Evolutionary conservation across 495 filamentous ascomycete species (phyloP), one percentile per base, ranked within the genome.

Genomic region (Hypoxylon trugodes): DNA sequence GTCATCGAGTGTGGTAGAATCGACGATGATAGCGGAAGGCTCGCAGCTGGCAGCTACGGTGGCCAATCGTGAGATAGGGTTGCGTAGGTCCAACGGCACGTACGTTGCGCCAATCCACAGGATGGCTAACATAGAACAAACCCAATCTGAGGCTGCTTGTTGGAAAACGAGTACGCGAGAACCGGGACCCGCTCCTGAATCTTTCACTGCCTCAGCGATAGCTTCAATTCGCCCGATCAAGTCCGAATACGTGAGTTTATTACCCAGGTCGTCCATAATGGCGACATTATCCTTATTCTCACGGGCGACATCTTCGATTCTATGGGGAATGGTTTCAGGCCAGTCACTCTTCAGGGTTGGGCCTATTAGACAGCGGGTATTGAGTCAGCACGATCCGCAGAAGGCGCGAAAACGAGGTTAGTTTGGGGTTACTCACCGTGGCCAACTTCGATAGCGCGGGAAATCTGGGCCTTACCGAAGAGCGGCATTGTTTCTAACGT

Each of bases 61-160:
- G 0, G 55, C 33, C 1, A 79, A 65, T 2, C 74, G 66, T 2
- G 59, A 9, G 0, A 52, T 6, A 0, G 75, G 62, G 9, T 69
- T 75, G 4, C 73, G 60, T 1, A 73, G 63, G 37, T 87, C 84
- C 3, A 89, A 53, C 0, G 86, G 85, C 1, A 87, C 65, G 50
- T 86, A 87, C 1, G 77, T 58, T 3, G 65, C 78, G 0, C 83
- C 85, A 25, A 82, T 16, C 0, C 76, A 71, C 59, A 81, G 43
- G 36, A 87, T 80, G 6, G 82, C 85, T 0, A 87, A 75, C 21
- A 87, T 53, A 0, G 84, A 84, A 15, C 66, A 77, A 9, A 82
- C 64, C 77, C 76, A 84, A 33, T 84, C 74, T 0, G 70, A 7
- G 1, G 65, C 21, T 0, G 85, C 61, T 10, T 75, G 51, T 36